Evolutionary conservation across 169 alveolate species (phyloP).

Genomic region (Theileria annulata): DNA sequence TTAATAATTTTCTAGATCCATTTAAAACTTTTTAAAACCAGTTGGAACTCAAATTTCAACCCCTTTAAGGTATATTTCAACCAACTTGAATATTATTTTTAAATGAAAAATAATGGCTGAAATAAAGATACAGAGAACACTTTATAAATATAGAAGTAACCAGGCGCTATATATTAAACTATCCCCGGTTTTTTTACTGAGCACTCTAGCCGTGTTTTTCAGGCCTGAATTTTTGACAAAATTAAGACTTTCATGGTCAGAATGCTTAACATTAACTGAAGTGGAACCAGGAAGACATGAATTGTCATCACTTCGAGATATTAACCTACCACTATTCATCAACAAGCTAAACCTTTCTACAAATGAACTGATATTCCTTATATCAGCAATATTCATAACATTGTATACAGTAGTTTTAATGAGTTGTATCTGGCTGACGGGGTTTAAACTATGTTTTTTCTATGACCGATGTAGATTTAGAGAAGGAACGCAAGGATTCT

Average conservation of each 20-base stretch:
- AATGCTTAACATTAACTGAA: background rate
- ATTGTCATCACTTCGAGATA: slow-evolving; percentile 3
- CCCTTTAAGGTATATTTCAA: background rate
- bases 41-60: background rate
- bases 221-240: slow-evolving; percentile 6
- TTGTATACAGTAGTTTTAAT: slow-evolving; percentile 2
- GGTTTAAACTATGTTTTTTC: slow-evolving; percentile 26
- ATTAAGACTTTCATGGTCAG: slow-evolving; percentile 1
- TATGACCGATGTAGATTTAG: slow-evolving; percentile 28
- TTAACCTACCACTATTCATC: background rate
- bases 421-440: slow-evolving; percentile 25
- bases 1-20: background rate
- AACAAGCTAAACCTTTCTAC: background rate
- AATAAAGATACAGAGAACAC: slow-evolving; percentile 26
- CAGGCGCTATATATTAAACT: slow-evolving; percentile 4
- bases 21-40: background rate
- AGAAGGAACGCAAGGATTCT: slow-evolving; percentile 48
- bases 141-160: slow-evolving; percentile 7
- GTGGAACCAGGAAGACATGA: slow-evolving; percentile 1
- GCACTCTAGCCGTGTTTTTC: background rate
- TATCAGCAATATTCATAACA: background rate
- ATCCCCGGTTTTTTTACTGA: slow-evolving; percentile 12
- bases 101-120: slow-evolving; percentile 18
- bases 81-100: background rate
- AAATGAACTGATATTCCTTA: background rate